Base-by-base conservation (phyloP, 495 filamentous ascomycete species). In the Geoglossum glabrum region DNA sequence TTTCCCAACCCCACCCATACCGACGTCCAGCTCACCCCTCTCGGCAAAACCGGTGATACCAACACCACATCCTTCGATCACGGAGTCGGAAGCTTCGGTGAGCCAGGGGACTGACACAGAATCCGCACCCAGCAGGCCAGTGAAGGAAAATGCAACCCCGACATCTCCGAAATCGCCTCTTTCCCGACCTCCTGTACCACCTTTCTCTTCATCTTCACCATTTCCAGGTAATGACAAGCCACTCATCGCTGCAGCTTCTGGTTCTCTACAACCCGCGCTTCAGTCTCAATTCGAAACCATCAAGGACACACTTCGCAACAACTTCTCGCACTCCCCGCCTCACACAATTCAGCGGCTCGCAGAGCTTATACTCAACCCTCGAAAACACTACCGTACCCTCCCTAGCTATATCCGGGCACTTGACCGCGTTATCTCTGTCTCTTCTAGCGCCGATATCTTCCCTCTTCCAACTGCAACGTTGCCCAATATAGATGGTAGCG, bases 331-430 rank as follows among this genome's bases (percentile, higher is more conserved):
- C 0, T 79, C 86, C 59, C 92, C 92, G 0, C 92, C 92, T 0
- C 88, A 97, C 66, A 97, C 92, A 0, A 76, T 95, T 55, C 92
- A 98, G 70, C 85, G 92, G 46, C 77, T 98, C 33, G 79, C 92
- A 21, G 92, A 98, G 74, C 84, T 98, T n/a, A 74, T 96, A 40
- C 74, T 92, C 13, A 67, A 68, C 19, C 92, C 92, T 7, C 83
- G 71, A 40, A 72, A 76, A 45, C 87, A 95, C 68, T 96, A 98
- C 70, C 75, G 75, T 31, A 83, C 80, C 31, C 75, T 96, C 4
- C 78, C 84, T 5, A 79, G 87, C 25, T 98, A 89, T 66, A 81
- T 98, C 58, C 83, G 87, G 59, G 93, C 92, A 7, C 76, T 97
- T 13, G 87, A 96, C 65, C 84, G 93, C 55, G 86, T 95, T 17